Percentiles rank a stretch among this genome's conserved stretches.
Conservation (phyloP, 345 rosid species). For the Salix caprea region DNA sequence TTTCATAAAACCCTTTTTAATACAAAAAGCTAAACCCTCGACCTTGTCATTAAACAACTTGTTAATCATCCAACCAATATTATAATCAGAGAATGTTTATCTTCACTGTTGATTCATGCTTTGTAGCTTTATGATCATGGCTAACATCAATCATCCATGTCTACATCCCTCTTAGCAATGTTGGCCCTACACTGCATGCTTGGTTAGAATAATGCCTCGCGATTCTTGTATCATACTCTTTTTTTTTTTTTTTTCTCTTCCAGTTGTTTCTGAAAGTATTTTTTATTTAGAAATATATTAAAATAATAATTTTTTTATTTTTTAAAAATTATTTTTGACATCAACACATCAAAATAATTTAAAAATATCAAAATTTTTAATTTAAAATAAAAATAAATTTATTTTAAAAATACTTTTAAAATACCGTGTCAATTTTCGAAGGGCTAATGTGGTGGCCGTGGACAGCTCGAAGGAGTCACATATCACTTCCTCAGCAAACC, state of each 20-base stretch:
- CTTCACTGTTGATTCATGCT: conserved; percentile 29
- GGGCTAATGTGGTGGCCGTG: conserved; percentile 24
- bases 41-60: conserved; percentile 9
- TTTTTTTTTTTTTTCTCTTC: not conserved
- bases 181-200: conserved; percentile 39
- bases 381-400: too few species aligned
- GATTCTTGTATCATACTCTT: not conserved
- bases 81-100: conserved; percentile 24
- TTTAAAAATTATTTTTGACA: too few species aligned
- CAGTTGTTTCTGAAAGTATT: too few species aligned
- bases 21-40: conserved; percentile 31
- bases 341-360: too few species aligned
- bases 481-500: not conserved
- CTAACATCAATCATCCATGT: conserved; percentile 37
- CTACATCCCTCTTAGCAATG: conserved; percentile 22
- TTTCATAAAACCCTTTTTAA: conserved; percentile 12
- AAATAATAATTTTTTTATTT: too few species aligned
- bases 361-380: too few species aligned
- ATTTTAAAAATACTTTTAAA: too few species aligned
- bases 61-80: conserved; percentile 17
- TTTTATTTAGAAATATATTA: too few species aligned
- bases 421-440: not conserved
- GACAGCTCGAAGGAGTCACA: conserved; percentile 28
- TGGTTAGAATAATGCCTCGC: conserved; percentile 37
- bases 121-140: conserved; percentile 19